These are phyloP conservation scores for Achaetomium macrosporum DNA, from an alignment of 2,329 filamentous ascomycete species.

Conservation along the genomic window DNA sequence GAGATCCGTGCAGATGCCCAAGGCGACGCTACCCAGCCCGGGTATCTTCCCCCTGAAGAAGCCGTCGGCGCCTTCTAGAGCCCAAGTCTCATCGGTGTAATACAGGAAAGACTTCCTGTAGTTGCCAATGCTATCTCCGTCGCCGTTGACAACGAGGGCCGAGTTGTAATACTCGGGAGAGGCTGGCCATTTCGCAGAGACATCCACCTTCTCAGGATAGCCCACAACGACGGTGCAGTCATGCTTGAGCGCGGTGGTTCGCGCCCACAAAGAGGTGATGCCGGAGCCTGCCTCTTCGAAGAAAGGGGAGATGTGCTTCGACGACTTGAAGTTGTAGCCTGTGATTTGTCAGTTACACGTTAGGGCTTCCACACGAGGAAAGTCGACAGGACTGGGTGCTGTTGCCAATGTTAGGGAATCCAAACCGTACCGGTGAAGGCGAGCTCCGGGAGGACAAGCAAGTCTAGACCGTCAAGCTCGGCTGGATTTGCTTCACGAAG, in stretches of 20 bases:
- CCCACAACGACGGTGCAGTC: constrained; percentile 64
- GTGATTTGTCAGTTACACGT: constrained; percentile 22
- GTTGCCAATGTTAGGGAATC: background rate
- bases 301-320: constrained; percentile 60
- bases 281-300: constrained; percentile 63
- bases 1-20: constrained; percentile 62
- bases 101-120: constrained; percentile 57
- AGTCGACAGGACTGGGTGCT: too few species aligned
- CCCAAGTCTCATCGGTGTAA: constrained; percentile 57
- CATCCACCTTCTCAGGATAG: constrained; percentile 65
- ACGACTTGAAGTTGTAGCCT: constrained; percentile 73
- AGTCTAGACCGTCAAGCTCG: constrained; percentile 59
- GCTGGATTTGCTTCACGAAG: constrained; percentile 47
- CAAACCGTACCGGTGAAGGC: constrained; percentile 59
- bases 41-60: constrained; percentile 44
- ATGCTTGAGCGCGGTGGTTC: constrained; percentile 57
- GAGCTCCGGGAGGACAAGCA: constrained; percentile 70
- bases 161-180: constrained; percentile 51
- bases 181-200: constrained; percentile 43
- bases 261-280: constrained; percentile 65
- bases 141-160: constrained; percentile 47
- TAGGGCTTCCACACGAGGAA: background rate
- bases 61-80: constrained; percentile 46
- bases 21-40: constrained; percentile 45
- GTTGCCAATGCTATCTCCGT: constrained; percentile 56